Evolutionary conservation across 2,329 filamentous ascomycete genomes (phyloP), one percentile per base, ranked within the genome.

Genomic region (Aspergillus pseudonomiae): DNA sequence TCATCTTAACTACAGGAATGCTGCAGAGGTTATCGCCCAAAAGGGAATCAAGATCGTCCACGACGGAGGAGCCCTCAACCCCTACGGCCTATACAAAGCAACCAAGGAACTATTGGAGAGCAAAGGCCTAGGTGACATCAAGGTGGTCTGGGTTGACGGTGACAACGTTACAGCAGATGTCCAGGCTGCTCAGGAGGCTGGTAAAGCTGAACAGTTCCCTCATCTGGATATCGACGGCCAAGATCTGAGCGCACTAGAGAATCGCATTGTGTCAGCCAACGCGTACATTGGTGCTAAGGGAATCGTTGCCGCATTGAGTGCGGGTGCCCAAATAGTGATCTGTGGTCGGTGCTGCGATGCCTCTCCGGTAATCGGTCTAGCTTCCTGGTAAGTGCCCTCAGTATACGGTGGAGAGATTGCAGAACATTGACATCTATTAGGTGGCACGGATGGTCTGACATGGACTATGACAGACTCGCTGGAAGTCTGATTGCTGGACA

Each of bases 301-400:
- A 11, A 78, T 81, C 30, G 70, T 70, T 1, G 67, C 72, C 41
- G 77, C 71, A 11, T 68, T 81, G 2, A 67, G 72, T 24, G 63
- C 72, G 7, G 79, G 79, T 1, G 79, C 78, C 1, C 77, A 81
- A 63, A 80, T 82, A 59, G 72, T 82, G 5, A 72, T 82, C n/a
- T 80, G 78, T 64, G 80, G 79, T 5, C 69, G 79, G 19, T 78
- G 80, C 1, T 66, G 78, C 5, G 79, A 81, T 70, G 76, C 77
- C 10, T 70, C 69, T 32, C 75, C 74, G 6, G 68, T 71, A 0
- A 74, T 78, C 48, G 76, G 64, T 11, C 69, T 68, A 19, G 73
- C 73, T 26, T 63, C 63, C 6, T 79, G 68, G 67, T 77, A 0
- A 39, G 16, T 39, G 6, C 19, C 16, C 6, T 39, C 5, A 70